Evolutionary conservation across 257 asterid species (phyloP), one percentile per base, ranked within the genome.

Genomic region (Cinchona pubescens): DNA sequence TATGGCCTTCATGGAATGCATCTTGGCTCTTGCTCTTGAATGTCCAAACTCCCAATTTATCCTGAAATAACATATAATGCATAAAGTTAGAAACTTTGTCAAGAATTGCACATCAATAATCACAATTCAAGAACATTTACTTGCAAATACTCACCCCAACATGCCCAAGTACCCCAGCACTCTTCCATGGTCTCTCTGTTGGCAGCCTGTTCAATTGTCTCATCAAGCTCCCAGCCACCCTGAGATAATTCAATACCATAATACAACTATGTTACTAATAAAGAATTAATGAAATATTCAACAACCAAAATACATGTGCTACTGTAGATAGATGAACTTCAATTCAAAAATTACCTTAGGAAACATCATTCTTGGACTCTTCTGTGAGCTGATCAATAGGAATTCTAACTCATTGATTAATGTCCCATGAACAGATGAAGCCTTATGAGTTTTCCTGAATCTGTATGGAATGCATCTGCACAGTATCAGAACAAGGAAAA

Each of bases 141-240:
- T 18, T 25, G 75, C 72, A 65, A 40, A 76, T 6, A 72, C 84
- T 83, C 73, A 91, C 98, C 91, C 86, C 96, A 27, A 93, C 86
- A 53, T 58, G 46, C 77, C 98, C 98, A 63, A 88, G 62, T 10
- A 93, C 96, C 7, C 98, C 97, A 53, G 96, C 96, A n/a, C 85
- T 93, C 98, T 82, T 93, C 98, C 35, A 91, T 79, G 46, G 97
- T 93, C 83, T 93, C 98, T 63, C 98, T 74, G 21, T 80, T 66
- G 38, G 98, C 98, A 9, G 98, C 98, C 76, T 91, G 85, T 87
- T 89, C 88, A 78, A 90, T 86, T 64, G 91, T 79, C 76, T 90
- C 98, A 77, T 93, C 98, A 37, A 83, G 87, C 87, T 93, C 98
- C 98, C 98, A 93, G 76, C 98, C 96, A 82, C 98, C 98, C 91